Evolutionary conservation across 257 asterid genomes (phyloP).

Genomic region (Jaltomata sinuosa): DNA sequence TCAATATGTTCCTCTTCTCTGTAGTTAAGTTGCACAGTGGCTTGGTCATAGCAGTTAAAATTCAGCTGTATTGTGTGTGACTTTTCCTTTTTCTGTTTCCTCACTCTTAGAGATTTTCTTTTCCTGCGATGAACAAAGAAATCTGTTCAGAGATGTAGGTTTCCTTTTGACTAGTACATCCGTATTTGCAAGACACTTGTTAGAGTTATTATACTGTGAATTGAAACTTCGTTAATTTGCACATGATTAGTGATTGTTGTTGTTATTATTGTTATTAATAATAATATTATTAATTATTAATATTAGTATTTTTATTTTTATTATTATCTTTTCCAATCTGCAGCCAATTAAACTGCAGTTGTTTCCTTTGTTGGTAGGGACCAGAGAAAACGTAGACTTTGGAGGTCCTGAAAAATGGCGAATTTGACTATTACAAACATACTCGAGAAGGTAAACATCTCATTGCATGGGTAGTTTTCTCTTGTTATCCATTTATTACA

Average conservation of each 20-base stretch:
- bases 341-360: background rate
- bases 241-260: background rate
- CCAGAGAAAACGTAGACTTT: background rate
- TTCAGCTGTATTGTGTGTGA: background rate
- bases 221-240: background rate
- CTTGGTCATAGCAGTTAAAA: background rate
- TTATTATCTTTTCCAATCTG: background rate
- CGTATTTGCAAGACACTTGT: background rate
- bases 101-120: background rate
- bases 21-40: background rate
- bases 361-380: constrained; percentile 13
- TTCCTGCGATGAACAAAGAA: background rate
- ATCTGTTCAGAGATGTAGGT: background rate
- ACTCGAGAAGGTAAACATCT: constrained; percentile 69
- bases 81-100: background rate
- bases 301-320: background rate
- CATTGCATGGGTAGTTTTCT: background rate
- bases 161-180: background rate
- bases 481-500: background rate
- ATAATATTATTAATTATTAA: background rate
- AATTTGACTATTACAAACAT: constrained; percentile 40
- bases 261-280: background rate
- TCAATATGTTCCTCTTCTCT: background rate
- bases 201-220: background rate
- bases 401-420: constrained; percentile 28